A percentile compares a stretch with the other conserved stretches of the same genome.
Evolutionary conservation across 2,329 filamentous ascomycete genomes (phyloP).

Genomic region (Lasiodiplodia gonubiensis): DNA sequence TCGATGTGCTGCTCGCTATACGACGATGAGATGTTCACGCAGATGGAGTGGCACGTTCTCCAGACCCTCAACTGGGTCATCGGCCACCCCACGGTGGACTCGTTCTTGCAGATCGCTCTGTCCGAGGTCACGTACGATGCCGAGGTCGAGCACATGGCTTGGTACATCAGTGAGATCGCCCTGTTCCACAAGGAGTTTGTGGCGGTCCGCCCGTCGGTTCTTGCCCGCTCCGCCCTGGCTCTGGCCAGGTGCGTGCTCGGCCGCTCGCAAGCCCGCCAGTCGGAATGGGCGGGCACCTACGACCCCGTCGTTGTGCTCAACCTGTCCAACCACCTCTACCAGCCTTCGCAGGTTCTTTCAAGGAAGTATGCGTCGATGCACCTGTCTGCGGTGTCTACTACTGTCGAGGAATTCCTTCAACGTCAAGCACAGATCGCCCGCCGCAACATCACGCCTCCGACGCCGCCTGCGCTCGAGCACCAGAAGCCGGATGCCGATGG

Average conservation of each 20-base stretch:
- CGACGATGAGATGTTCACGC: conserved; percentile 99
- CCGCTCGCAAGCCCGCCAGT: conserved; percentile 75
- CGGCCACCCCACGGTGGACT: conserved; percentile 93
- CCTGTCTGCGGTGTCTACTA: conserved; percentile 67
- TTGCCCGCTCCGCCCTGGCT: conserved; percentile 85
- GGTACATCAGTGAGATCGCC: conserved; percentile 93
- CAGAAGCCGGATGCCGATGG: conserved; percentile 53
- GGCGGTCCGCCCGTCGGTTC: conserved; percentile 85
- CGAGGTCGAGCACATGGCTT: conserved; percentile 92
- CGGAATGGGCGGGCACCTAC: conserved; percentile 74
- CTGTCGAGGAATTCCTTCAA: conserved; percentile 70
- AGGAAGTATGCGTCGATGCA: conserved; percentile 72
- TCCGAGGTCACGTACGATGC: conserved; percentile 75
- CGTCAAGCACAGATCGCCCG: conserved; percentile 63
- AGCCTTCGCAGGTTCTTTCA: conserved; percentile 69
- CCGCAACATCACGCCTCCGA: conserved; percentile 53
- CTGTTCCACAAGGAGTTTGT: conserved; percentile 98
- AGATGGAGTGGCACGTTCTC: conserved; percentile 99
- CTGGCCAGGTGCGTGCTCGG: conserved; percentile 85
- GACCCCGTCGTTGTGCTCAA: conserved; percentile 71
- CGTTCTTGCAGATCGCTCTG: conserved; percentile 86
- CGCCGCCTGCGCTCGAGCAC: conserved; percentile 64
- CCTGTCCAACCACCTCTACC: conserved; percentile 68
- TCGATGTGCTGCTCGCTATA: conserved; percentile 99
- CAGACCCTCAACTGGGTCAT: conserved; percentile 97